These are phyloP conservation scores for Monosporozyma yasuniensis DNA, from an alignment of 805 yeast species.

Conservation along the genomic window DNA sequence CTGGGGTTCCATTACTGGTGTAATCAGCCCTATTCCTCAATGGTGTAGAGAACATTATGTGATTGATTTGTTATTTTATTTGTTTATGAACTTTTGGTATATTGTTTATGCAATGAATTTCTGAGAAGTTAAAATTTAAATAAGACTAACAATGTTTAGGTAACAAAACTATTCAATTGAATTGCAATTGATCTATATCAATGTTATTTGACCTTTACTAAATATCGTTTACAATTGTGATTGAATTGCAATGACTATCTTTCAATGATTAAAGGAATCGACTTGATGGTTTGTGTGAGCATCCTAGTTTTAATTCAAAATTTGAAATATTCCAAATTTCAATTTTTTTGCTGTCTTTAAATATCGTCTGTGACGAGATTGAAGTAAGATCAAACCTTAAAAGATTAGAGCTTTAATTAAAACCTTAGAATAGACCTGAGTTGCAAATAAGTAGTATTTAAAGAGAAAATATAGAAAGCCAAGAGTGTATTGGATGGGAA, in stretches of 20 bases:
- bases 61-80: background rate
- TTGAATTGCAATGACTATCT: background rate
- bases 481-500: background rate
- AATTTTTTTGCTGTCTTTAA: background rate
- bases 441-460: too few relatives aligned
- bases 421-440: background rate
- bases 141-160: background rate
- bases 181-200: background rate
- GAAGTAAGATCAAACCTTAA: background rate
- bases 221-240: background rate
- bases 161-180: background rate
- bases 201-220: background rate
- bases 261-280: background rate
- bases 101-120: background rate
- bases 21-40: conserved; percentile 26
- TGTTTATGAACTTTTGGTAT: background rate
- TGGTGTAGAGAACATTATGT: conserved; percentile 28
- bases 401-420: background rate
- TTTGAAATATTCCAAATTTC: background rate
- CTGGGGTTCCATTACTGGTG: conserved; percentile 13
- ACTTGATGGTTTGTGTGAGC: background rate
- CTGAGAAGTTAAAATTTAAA: background rate
- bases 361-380: conserved; percentile 1
- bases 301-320: background rate
- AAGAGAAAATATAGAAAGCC: background rate